Evolutionary conservation across 257 asterid species (phyloP).

Genomic region (Coffea canephora): DNA sequence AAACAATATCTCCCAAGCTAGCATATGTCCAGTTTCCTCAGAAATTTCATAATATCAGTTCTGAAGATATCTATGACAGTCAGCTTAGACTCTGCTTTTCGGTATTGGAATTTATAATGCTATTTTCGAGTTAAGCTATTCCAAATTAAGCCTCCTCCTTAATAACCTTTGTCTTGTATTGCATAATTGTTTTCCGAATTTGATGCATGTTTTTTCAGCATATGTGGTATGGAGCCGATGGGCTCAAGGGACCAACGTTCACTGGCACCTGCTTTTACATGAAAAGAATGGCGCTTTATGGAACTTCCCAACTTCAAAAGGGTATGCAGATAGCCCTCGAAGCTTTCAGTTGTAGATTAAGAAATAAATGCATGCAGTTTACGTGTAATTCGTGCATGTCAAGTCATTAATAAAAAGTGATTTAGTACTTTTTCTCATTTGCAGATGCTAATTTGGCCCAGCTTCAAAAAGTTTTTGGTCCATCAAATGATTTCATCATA

Average conservation of each 20-base stretch:
- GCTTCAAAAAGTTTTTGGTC: conserved; percentile 46
- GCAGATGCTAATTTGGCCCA: conserved; percentile 36
- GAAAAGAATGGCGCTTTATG: conserved; percentile 50
- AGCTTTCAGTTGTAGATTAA: too few relatives aligned
- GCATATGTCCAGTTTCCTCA: conserved; percentile 74
- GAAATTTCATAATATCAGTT: conserved; percentile 47
- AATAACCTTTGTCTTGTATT: background rate
- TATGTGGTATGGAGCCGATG: conserved; percentile 47
- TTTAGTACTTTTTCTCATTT: background rate
- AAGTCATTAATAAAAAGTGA: too few relatives aligned
- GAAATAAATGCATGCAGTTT: too few relatives aligned
- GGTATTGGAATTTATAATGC: conserved; percentile 20
- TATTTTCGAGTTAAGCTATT: too few relatives aligned
- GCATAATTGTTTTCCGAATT: background rate
- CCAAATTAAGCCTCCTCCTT: too few relatives aligned
- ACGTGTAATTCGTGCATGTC: too few relatives aligned
- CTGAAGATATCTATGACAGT: conserved; percentile 52
- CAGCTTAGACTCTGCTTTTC: conserved; percentile 21
- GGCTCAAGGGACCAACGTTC: conserved; percentile 47
- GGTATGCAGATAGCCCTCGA: background rate
- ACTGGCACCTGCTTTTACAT: conserved; percentile 56
- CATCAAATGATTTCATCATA: conserved; percentile 51
- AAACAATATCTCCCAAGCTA: conserved; percentile 29
- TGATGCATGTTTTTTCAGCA: too few relatives aligned
- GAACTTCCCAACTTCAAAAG: background rate